A percentile compares a stretch with the other conserved stretches of the same genome.
Evolutionary conservation across 2,329 filamentous ascomycete species (phyloP).

Genomic region (Colletotrichum graminicola): DNA sequence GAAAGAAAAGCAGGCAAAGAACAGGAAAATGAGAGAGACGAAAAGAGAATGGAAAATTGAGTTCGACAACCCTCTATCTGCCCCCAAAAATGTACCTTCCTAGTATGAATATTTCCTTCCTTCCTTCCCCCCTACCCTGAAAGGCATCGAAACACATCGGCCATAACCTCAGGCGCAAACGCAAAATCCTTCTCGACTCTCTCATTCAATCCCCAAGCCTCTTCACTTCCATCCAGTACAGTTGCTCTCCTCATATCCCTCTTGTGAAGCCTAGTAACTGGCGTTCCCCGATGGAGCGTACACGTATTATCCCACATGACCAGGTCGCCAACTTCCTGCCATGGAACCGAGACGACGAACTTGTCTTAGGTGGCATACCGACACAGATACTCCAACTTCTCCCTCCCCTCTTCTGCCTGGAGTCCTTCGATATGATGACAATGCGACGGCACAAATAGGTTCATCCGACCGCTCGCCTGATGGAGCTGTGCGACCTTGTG

Average conservation of each 20-base stretch:
- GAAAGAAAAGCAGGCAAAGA: neutral
- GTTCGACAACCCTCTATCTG: too few relatives aligned
- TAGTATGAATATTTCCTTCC: neutral
- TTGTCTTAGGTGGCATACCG: constrained; percentile 61
- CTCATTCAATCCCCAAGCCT: constrained; percentile 55
- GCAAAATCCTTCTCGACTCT: constrained; percentile 30
- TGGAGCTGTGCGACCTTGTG: constrained; percentile 66
- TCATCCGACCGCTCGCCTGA: constrained; percentile 63
- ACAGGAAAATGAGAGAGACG: neutral
- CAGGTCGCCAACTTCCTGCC: constrained; percentile 63
- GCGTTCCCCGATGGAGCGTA: constrained; percentile 65
- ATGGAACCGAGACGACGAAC: constrained; percentile 60
- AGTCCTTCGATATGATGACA: constrained; percentile 65
- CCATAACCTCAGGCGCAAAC: constrained; percentile 19
- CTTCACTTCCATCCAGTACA: constrained; percentile 60
- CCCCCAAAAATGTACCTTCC: neutral
- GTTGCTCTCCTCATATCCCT: constrained; percentile 69
- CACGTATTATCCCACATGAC: constrained; percentile 71
- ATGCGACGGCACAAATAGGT: constrained; percentile 66
- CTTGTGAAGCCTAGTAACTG: constrained; percentile 60
- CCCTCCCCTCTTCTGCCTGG: constrained; percentile 50
- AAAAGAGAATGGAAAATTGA: neutral
- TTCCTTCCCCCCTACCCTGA: neutral
- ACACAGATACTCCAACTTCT: constrained; percentile 57
- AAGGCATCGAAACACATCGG: neutral